Evolutionary conservation across 768 basidiomycete species (phyloP), one percentile per base, ranked within the genome.

Genomic region (Boletus tylopilopsis): DNA sequence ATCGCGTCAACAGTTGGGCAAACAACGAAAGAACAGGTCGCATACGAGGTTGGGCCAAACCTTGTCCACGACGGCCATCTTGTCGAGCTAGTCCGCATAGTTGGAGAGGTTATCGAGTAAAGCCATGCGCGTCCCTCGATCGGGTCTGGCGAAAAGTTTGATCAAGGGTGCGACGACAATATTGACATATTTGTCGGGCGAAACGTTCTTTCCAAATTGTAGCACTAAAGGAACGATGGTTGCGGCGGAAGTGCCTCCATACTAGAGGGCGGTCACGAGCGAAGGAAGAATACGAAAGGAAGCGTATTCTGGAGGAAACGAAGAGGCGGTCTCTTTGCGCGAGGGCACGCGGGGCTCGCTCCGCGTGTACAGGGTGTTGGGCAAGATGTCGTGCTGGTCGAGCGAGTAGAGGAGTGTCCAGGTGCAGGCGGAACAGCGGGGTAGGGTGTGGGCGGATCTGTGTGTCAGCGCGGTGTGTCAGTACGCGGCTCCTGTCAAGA

Each of bases 51-150:
- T 81, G 2, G 96, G 94, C 80, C 94, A 99, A 16, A 99, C 79
- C 60, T 90, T 90, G 36, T 95, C 90, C 42, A 78, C 79, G 1
- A 97, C 90, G 0, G 75, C 80, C 68, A 84, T 88, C 64, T 87
- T 85, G 62, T 96, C 93, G 46, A 99, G 68, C 64, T 85, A 90
- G 33, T 93, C 93, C 8, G 79, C 84, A 61, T 91, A 97, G 47
- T 90, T 85, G 3, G 81, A 73, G 30, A 99, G 71, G 47, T 85
- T 84, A 45, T 98, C 94, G 15, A 98, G 76, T 39, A 99, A 70
- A 5, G 93, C 94, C 87, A 99, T 95, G 25, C 96, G 79, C 21
- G 85, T 91, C 1, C 93, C 94, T 38, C 96, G 80, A 68, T 99
- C 96, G 0, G 94, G 89, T 57, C 87, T 94, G 2, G 86, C 79